Conservation (phyloP, 257 asterid genomes). For the Solanum corneliomulleri region DNA sequence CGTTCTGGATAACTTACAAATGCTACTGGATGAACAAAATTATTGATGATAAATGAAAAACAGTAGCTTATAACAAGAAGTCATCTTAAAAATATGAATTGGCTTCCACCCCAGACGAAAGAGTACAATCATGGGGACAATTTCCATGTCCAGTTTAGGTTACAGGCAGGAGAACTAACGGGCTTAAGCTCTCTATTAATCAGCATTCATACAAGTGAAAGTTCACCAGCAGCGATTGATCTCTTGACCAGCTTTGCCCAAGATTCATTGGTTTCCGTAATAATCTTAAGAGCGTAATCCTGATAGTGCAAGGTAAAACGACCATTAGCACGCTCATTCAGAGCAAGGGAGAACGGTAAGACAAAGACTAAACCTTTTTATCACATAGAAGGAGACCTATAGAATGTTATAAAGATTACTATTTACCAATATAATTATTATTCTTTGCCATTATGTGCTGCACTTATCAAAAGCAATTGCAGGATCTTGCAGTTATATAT, state of each 20-base stretch:
- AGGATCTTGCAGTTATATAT: neutral
- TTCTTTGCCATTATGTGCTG: neutral
- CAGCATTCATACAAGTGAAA: constrained; percentile 56
- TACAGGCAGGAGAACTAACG: neutral
- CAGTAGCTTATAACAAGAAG: neutral
- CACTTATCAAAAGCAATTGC: neutral
- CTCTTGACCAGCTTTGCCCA: constrained; percentile 96
- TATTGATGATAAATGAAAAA: neutral
- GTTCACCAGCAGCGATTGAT: constrained; percentile 78
- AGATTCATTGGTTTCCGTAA: constrained; percentile 72
- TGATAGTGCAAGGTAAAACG: constrained; percentile 6
- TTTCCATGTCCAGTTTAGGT: neutral
- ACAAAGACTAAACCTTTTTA: neutral
- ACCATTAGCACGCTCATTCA: neutral
- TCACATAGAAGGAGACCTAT: neutral
- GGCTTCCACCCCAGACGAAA: neutral
- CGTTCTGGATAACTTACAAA: neutral
- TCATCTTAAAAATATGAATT: neutral
- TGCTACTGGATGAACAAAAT: neutral
- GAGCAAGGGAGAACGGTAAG: neutral
- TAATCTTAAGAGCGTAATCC: constrained; percentile 89
- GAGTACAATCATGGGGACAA: neutral
- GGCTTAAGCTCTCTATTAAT: neutral
- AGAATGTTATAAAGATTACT: neutral
- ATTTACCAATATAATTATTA: neutral